Evolutionary conservation across 306 rosid species (phyloP), one percentile per base, ranked within the genome.

Genomic region (Dicorynia guianensis): DNA sequence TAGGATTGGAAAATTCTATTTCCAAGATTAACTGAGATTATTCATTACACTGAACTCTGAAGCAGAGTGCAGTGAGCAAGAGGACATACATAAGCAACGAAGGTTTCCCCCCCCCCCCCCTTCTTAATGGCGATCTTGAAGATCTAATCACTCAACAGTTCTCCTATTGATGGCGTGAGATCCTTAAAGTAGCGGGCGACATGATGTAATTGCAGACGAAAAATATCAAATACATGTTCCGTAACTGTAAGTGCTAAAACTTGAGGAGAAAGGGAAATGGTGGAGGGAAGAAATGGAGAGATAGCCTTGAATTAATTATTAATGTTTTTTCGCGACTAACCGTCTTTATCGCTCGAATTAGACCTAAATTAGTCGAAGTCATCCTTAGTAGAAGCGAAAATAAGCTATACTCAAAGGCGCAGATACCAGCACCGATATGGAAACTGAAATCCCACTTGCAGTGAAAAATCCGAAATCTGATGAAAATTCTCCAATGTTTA

Each of bases 341-440:
- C 42, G 47, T 56, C 39, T 18, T 25, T 14, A 6, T 3, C 7
- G 47, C 52, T 39, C 59, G 30, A 74, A 72, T 83, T 73, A 80
- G 90, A 83, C 87, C 90, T 76, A 83, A 81, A 81, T 79, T 69
- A 58, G 76, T 77, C 53, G 30, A 33, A 12, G 30, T 46, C 25
- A 54, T 62, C 10, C 15, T 2, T 1, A 17, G 7, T 18, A 18
- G 48, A 25, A 52, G 36, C 63, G 17, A 49, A 56, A 19, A 56
- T 20, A 19, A 55, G 35, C 6, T 20, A 25, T 4, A 14, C 74
- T 2, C 56, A 57, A 20, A 34, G 25, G n/a, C 42, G 11, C 47
- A 40, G 50, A 69, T n/a, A 19, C 35, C 25, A 54, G 53, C 13
- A 12, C 63, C 13, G 12, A 36, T 0, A 36, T 39, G 14, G 56